These are phyloP conservation scores for Fusarium mangiferae DNA, from an alignment of 2,329 filamentous ascomycete genomes.

Conservation along the genomic window DNA sequence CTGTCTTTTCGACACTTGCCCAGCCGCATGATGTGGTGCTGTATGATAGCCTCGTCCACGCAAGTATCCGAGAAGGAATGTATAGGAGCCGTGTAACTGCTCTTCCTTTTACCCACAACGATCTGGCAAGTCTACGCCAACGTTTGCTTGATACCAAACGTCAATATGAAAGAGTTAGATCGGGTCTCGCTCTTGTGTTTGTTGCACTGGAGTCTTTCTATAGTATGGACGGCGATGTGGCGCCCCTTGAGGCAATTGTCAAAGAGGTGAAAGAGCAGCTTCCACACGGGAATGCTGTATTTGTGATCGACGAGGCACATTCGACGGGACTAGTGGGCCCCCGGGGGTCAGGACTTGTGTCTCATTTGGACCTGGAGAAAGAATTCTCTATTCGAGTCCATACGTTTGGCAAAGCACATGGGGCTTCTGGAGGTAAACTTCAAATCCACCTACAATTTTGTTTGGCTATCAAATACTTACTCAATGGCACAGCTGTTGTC, in stretches of 20 bases:
- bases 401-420: conserved; percentile 8
- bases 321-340: not conserved
- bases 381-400: not conserved
- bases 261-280: not conserved
- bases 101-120: not conserved
- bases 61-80: not conserved
- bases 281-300: not conserved
- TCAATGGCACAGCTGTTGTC: not conserved
- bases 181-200: not conserved
- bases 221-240: not conserved
- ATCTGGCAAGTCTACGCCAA: not conserved
- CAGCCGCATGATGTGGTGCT: not conserved
- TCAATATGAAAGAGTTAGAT: not conserved
- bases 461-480: not conserved
- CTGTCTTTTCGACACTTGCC: not conserved
- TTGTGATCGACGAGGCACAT: not conserved
- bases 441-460: not conserved
- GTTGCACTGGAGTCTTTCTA: not conserved
- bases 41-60: not conserved
- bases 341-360: not conserved
- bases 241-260: not conserved
- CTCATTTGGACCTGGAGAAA: not conserved
- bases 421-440: not conserved
- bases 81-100: not conserved
- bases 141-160: not conserved